Base-by-base conservation (phyloP, 2,329 filamentous ascomycete species). In the Westerdykella aurantiaca region DNA sequence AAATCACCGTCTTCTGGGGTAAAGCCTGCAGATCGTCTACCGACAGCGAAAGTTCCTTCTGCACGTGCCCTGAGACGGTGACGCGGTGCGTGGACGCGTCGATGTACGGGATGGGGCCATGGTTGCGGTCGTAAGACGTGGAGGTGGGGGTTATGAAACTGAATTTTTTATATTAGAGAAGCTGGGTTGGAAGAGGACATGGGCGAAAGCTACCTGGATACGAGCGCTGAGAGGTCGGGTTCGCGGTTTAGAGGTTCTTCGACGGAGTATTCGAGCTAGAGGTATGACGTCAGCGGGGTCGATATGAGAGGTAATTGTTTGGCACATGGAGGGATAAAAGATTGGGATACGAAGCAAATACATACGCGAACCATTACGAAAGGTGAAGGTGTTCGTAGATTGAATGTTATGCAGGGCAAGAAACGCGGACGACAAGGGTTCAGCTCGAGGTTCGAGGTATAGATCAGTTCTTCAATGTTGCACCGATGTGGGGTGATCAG, bases 51-150 rank as follows among this genome's bases (percentile, higher is more conserved):
- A 78, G 57, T 1, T 67, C 61, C 1, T 63, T 64, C 6, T 62
- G 47, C 11, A 80, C 75, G 9, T 69, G 60, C 33, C 78, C 78
- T 49, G 74, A 70, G n/a, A 81, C 57, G 7, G 57, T 62, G 39
- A 82, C 66, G 25, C 53, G 57, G 47, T 74, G 71, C 6, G 54
- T 63, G 9, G 49, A 50, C n/a, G 60, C 60, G 35, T 69, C 57
- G 39, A 78, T 58, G 45, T 74, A 66, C 1, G 76, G 76, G 23
- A 79, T 75, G 7, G 73, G 69, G 9, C 63, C 75, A 56, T 80
- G 78, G 45, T 80, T 81, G 23, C 79, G 72, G 56, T 82, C 76
- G 54, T 80, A 82, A 23, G 71, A 72, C 23, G 68, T 68, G 37
- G 61, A 65, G 41, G 66, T 60, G 34, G 50, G 33, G 16, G 74